Conservation (phyloP, 2,329 filamentous ascomycete species). For the Colletotrichum cuscutae region DNA sequence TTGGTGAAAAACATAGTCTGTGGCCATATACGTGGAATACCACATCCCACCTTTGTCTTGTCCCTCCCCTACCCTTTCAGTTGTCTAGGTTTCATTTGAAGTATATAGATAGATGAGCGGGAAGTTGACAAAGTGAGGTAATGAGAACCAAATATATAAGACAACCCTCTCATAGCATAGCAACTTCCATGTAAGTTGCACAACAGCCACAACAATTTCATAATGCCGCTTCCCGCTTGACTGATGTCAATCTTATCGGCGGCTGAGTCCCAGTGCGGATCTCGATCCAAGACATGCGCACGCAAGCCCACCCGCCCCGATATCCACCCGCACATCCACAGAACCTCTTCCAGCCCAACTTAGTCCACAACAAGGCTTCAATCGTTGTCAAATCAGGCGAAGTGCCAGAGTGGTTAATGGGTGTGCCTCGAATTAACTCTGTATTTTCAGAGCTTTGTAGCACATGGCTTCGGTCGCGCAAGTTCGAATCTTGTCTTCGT, state of each 20-base stretch:
- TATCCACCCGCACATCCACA: too few relatives aligned
- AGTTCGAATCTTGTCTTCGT: constrained; percentile 14
- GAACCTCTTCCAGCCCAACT: not conserved
- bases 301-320: not conserved
- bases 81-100: not conserved
- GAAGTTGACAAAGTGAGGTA: not conserved
- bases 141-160: not conserved
- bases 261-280: not conserved
- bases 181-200: not conserved
- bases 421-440: not conserved
- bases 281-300: not conserved
- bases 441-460: not conserved
- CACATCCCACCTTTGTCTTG: too few relatives aligned
- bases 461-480: constrained; percentile 11
- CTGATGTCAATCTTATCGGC: not conserved
- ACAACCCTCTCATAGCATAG: too few relatives aligned
- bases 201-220: too few relatives aligned
- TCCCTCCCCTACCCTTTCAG: too few relatives aligned
- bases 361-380: too few relatives aligned
- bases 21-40: too few relatives aligned
- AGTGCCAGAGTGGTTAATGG: constrained; percentile 5
- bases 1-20: too few relatives aligned
- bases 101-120: not conserved
- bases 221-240: not conserved
- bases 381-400: too few relatives aligned